A percentile compares a stretch with the other conserved stretches of the same genome.
Conservation (phyloP, 768 basidiomycete species). For the Vararia minispora region DNA sequence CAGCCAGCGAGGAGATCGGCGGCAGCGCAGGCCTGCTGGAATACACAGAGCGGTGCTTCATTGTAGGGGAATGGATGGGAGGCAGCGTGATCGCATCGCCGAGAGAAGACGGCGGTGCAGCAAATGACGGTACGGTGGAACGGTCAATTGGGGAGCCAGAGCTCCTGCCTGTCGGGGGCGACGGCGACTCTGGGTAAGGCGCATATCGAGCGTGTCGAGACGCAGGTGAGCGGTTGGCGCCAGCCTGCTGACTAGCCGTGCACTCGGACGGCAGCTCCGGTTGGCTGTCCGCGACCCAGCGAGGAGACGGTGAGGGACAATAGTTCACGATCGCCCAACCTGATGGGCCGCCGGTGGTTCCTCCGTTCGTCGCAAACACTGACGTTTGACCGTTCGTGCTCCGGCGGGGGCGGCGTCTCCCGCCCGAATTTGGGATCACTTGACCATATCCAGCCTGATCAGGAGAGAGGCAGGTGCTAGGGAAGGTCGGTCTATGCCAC, state of each 20-base stretch:
- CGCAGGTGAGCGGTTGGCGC: slow-evolving; percentile 8
- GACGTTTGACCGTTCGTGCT: slow-evolving; percentile 9
- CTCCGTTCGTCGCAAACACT: background rate
- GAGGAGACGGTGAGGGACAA: no score
- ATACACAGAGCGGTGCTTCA: slow-evolving; percentile 19
- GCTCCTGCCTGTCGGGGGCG: slow-evolving; percentile 4
- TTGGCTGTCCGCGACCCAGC: slow-evolving; percentile 2
- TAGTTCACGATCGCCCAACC: no score
- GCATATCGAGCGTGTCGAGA: slow-evolving; percentile 2
- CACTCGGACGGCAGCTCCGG: slow-evolving; percentile 12
- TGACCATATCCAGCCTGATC: slow-evolving; percentile 84
- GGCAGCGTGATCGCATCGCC: slow-evolving; percentile 30
- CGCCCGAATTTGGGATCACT: slow-evolving; percentile 39
- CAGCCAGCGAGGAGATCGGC: slow-evolving; percentile 36
- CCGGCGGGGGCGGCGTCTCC: slow-evolving; percentile 12
- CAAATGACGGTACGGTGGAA: slow-evolving; percentile 10
- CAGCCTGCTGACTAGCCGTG: slow-evolving; percentile 11
- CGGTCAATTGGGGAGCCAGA: slow-evolving; percentile 2
- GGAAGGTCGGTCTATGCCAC: slow-evolving; percentile 81
- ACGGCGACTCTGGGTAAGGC: slow-evolving; percentile 4
- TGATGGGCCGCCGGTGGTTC: no score
- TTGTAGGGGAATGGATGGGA: slow-evolving; percentile 28
- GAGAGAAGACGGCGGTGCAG: slow-evolving; percentile 21
- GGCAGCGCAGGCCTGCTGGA: slow-evolving; percentile 48
- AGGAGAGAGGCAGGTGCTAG: slow-evolving; percentile 71